Percentiles rank a stretch among this genome's conserved stretches.
phyloP scores from a whole-genome alignment of 108 stramenopile species.

The Tribonema minus region DNA sequence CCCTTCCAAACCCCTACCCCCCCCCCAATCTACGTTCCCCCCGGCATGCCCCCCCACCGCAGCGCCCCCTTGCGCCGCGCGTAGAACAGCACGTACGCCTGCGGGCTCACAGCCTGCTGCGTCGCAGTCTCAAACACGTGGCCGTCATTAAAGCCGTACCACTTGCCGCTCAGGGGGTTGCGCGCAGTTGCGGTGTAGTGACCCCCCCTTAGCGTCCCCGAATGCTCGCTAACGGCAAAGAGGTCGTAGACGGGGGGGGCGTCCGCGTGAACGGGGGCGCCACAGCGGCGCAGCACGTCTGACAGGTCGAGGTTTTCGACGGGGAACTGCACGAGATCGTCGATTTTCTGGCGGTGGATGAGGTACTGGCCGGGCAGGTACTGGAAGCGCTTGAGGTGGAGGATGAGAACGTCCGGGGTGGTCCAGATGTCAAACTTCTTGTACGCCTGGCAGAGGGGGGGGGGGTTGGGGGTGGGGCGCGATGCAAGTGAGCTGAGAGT shows the following conservation, averaged over 20 bases:
- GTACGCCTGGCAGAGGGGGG: conserved; percentile 77
- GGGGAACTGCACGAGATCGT: conserved; percentile 87
- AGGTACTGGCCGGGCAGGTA: conserved; percentile 72
- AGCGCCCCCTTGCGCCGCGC: conserved; percentile 18
- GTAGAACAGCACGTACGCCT: conserved; percentile 62
- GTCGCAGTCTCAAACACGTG: conserved; percentile 33
- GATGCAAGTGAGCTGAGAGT: too few relatives aligned
- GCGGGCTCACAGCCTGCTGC: conserved; percentile 15
- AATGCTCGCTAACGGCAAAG: conserved; percentile 92
- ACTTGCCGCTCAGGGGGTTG: conserved; percentile 49
- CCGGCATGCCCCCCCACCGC: conserved; percentile 40
- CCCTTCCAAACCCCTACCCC: too few relatives aligned
- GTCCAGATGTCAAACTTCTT: conserved; percentile 88
- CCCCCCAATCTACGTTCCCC: too few relatives aligned
- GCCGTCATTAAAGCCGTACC: conserved; percentile 59
- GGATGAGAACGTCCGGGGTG: conserved; percentile 85
- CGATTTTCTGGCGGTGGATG: conserved; percentile 82
- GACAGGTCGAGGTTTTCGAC: conserved; percentile 76
- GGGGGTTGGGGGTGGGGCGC: too few relatives aligned
- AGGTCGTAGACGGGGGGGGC: conserved; percentile 89
- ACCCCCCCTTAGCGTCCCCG: conserved; percentile 91
- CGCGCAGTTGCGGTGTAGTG: conserved; percentile 92
- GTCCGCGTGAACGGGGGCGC: conserved; percentile 38
- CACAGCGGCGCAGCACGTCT: conserved; percentile 19
- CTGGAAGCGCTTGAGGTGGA: conserved; percentile 94